Evolutionary conservation across 176 grass and related monocot species (phyloP), one percentile per base, ranked within the genome.

Genomic region (Oropetium thomaeum): DNA sequence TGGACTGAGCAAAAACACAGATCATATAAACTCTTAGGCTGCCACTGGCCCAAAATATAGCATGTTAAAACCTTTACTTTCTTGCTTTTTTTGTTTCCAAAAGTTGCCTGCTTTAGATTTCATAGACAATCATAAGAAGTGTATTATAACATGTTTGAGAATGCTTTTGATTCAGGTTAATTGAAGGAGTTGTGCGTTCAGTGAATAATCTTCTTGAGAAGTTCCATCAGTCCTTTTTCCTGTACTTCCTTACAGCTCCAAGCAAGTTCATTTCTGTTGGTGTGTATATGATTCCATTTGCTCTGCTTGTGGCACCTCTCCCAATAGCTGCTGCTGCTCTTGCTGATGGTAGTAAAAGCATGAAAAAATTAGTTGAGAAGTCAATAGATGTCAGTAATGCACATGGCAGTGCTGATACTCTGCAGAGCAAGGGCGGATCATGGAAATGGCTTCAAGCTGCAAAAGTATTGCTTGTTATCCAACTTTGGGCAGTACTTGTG

Each of bases 191-290:
- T 11, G 76, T 91, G 33, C 90, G 78, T 11, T 97, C 95, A 54
- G 88, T 94, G 59, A 97, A 97, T 55, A 97, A 97, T 65, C 86
- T 97, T 38, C 86, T 97, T 2, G 95, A 97, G 72, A 97, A 97
- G 80, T 97, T 97, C 78, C 95, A 97, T 79, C 95, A 97, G 69
- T 97, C 95, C 0, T 94, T 97, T 90, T 97, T 97, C 84, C 84
- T 97, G 19, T 97, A 97, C 85, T 89, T 97, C 67, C 85, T 97
- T 67, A 89, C 91, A 34, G 71, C 88, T 80, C 95, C 91, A 44
- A 87, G 90, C 84, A 94, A 97, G 80, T 97, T 93, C 76, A 86
- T 97, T 35, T 97, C 95, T 0, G 95, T 97, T 54, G 95, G 95
- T 83, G 90, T 97, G 19, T 97, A 97, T 73, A 97, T 94, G 95